These are phyloP conservation scores for Penicillium sp. DNA, from an alignment of 2,329 filamentous ascomycete species.

Conservation along the genomic window DNA sequence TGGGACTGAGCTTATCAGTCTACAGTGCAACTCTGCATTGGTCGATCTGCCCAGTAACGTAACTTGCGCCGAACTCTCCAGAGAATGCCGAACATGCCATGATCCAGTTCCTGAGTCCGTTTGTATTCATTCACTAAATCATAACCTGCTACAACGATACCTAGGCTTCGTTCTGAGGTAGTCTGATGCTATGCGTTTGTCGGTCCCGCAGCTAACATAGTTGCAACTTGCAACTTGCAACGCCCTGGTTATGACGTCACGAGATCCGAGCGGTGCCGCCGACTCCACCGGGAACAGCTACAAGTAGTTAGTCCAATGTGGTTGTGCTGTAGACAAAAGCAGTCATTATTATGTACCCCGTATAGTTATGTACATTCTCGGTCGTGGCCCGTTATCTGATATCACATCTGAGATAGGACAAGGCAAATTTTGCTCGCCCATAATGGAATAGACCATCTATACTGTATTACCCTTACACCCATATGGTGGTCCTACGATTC, in stretches of 20 bases:
- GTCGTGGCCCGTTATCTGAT: neutral
- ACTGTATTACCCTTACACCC: neutral
- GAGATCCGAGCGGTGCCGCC: constrained; percentile 10
- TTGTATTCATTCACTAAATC: neutral
- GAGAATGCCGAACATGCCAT: neutral
- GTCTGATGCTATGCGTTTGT: neutral
- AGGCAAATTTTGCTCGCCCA: neutral
- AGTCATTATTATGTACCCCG: neutral
- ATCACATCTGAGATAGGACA: neutral
- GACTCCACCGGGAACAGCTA: constrained; percentile 1
- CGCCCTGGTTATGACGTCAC: constrained; percentile 15
- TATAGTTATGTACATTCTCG: neutral
- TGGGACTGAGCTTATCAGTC: neutral
- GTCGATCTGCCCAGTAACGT: constrained; percentile 1
- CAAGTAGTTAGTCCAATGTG: neutral
- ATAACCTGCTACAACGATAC: neutral
- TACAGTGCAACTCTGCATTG: neutral
- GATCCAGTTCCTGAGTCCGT: neutral
- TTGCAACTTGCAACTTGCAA: neutral
- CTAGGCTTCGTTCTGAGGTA: neutral
- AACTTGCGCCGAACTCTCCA: neutral
- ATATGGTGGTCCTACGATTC: neutral
- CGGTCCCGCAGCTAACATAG: neutral
- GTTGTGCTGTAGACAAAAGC: neutral
- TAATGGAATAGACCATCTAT: neutral